A percentile compares a stretch with the other conserved stretches of the same genome.
Evolutionary conservation across 73 alveolate genomes (phyloP).

Genomic region (Urostyla sp.): DNA sequence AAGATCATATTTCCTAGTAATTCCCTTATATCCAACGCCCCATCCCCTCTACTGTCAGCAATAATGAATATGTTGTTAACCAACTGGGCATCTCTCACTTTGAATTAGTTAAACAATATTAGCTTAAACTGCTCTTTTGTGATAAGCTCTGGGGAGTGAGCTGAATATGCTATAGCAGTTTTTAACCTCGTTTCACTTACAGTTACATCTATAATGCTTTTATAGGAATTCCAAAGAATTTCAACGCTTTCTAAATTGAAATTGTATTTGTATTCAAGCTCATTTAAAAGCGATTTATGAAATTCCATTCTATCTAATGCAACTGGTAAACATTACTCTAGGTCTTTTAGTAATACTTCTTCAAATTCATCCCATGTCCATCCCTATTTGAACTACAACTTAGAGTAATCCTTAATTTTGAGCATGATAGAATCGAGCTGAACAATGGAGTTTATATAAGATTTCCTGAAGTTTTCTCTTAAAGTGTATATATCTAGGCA

Average conservation of each 20-base stretch:
- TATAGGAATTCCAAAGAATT: constrained; percentile 52
- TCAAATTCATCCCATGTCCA: constrained; percentile 63
- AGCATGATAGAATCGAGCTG: constrained; percentile 15
- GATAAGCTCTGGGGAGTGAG: constrained; percentile 60
- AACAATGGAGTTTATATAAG: constrained; percentile 38
- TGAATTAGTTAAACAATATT: constrained; percentile 52
- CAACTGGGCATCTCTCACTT: constrained; percentile 53
- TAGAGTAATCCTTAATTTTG: neutral
- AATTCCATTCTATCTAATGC: constrained; percentile 69
- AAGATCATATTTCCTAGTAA: constrained; percentile 58
- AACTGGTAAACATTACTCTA: constrained; percentile 31
- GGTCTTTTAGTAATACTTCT: neutral
- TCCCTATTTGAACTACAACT: constrained; percentile 22
- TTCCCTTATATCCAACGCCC: constrained; percentile 68
- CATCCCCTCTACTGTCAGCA: constrained; percentile 53
- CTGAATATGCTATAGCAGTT: constrained; percentile 62
- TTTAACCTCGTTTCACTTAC: constrained; percentile 44
- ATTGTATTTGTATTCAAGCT: constrained; percentile 44
- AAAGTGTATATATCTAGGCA: constrained; percentile 47
- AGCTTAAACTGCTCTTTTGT: constrained; percentile 64
- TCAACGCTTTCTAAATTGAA: constrained; percentile 61
- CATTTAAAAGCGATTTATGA: constrained; percentile 53
- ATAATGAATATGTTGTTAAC: constrained; percentile 33
- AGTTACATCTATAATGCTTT: neutral
- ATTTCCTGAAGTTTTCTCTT: constrained; percentile 58